Conservation (phyloP, 73 alveolate species). For the Paramecium sexaurelia region DNA sequence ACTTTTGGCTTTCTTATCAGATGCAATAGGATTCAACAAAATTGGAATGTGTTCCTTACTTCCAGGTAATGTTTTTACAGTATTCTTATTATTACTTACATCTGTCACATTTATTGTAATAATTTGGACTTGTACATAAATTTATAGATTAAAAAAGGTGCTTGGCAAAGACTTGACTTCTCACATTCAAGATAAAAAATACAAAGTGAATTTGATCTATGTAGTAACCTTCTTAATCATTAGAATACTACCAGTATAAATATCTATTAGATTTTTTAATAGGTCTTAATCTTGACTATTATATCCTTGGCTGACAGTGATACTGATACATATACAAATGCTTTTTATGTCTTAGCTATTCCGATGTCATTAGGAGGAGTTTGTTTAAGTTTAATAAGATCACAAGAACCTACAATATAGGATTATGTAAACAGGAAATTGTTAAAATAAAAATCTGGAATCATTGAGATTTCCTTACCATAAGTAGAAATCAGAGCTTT, state of each 20-base stretch:
- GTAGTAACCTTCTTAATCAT: not conserved
- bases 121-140: conserved; percentile 8
- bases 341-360: not conserved
- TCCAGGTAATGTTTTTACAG: not conserved
- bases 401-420: not conserved
- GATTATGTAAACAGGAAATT: not conserved
- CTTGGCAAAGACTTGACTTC: not conserved
- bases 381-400: not conserved
- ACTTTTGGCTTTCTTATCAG: not conserved
- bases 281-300: not conserved
- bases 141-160: not conserved
- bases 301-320: not conserved
- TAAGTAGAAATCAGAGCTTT: not conserved
- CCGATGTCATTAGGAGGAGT: conserved; percentile 46
- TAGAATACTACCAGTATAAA: conserved; percentile 30
- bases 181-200: not conserved
- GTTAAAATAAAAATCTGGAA: not conserved
- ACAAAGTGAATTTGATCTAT: not conserved
- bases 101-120: not conserved
- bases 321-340: not conserved
- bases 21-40: not conserved
- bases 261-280: not conserved
- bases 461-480: not conserved
- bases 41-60: not conserved
- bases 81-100: not conserved